Evolutionary conservation across 345 rosid genomes (phyloP).

Genomic region (Hibiscus mutabilis): DNA sequence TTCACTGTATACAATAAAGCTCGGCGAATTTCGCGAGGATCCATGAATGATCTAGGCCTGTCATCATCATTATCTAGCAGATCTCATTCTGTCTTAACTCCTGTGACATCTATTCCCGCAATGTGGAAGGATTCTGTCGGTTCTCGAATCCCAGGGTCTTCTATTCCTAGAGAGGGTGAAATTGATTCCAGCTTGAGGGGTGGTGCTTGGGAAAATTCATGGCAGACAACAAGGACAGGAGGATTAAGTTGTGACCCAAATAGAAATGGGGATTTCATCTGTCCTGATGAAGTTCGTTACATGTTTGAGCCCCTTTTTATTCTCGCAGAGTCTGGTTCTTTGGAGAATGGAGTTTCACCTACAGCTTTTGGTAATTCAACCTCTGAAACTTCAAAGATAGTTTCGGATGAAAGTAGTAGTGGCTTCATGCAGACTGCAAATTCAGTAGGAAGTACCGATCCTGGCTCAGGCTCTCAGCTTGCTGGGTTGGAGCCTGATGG

Average conservation of each 20-base stretch:
- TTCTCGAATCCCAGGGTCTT: constrained; percentile 68
- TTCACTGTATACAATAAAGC: constrained; percentile 94
- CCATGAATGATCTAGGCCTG: constrained; percentile 46
- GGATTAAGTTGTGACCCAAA: constrained; percentile 71
- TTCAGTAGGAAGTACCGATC: constrained; percentile 49
- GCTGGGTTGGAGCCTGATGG: constrained; percentile 65
- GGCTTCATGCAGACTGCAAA: constrained; percentile 48
- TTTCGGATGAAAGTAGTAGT: constrained; percentile 59
- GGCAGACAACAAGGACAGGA: constrained; percentile 77
- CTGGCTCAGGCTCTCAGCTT: constrained; percentile 60
- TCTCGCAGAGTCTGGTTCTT: constrained; percentile 93
- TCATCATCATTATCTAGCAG: constrained; percentile 56
- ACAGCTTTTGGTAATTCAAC: constrained; percentile 39
- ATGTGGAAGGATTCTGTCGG: constrained; percentile 89
- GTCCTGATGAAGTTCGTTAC: constrained; percentile 59
- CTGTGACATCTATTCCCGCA: constrained; percentile 57
- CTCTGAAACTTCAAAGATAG: constrained; percentile 52
- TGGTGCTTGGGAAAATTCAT: constrained; percentile 78
- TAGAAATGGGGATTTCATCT: constrained; percentile 64
- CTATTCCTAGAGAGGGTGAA: constrained; percentile 86
- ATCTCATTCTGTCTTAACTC: constrained; percentile 57
- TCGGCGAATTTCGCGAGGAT: constrained; percentile 75
- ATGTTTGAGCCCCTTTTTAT: constrained; percentile 96
- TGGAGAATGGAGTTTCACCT: constrained; percentile 74
- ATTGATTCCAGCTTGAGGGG: constrained; percentile 75